These are phyloP conservation scores for Clausena lansium DNA, from an alignment of 345 rosid species.

Conservation along the genomic window DNA sequence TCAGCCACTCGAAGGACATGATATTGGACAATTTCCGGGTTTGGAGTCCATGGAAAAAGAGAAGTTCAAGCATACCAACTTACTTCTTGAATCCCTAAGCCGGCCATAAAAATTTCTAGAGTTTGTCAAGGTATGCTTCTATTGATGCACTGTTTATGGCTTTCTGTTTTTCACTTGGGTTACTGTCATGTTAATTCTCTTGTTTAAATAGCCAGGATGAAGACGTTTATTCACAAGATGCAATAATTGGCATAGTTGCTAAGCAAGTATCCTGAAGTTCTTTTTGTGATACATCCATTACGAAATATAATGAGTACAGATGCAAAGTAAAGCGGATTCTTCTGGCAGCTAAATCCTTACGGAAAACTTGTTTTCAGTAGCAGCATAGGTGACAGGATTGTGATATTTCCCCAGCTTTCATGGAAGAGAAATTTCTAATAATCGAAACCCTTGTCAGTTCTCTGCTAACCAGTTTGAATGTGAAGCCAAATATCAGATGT, in stretches of 20 bases:
- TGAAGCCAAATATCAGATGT: neutral
- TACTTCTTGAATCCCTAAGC: neutral
- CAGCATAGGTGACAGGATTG: too few species aligned
- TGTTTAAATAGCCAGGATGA: neutral
- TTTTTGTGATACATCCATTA: neutral
- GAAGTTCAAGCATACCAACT: slow-evolving; percentile 36
- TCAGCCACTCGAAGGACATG: slow-evolving; percentile 51
- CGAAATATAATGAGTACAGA: neutral
- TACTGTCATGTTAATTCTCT: neutral
- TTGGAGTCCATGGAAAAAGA: slow-evolving; percentile 29
- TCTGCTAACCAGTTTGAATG: neutral
- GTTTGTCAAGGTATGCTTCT: neutral
- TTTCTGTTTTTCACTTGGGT: neutral
- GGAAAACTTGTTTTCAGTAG: too few species aligned
- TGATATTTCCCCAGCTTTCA: neutral
- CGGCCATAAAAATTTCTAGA: neutral
- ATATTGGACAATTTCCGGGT: slow-evolving; percentile 81
- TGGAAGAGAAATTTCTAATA: neutral
- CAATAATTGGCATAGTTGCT: neutral
- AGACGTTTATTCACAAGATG: neutral
- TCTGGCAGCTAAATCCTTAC: neutral
- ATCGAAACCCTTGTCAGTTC: neutral
- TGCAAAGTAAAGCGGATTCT: neutral
- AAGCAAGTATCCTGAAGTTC: slow-evolving; percentile 1
- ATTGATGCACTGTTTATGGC: neutral